Percentiles rank a stretch among this genome's conserved stretches.
Evolutionary conservation across 768 basidiomycete species (phyloP).

Genomic region (Amanita polypyramis): DNA sequence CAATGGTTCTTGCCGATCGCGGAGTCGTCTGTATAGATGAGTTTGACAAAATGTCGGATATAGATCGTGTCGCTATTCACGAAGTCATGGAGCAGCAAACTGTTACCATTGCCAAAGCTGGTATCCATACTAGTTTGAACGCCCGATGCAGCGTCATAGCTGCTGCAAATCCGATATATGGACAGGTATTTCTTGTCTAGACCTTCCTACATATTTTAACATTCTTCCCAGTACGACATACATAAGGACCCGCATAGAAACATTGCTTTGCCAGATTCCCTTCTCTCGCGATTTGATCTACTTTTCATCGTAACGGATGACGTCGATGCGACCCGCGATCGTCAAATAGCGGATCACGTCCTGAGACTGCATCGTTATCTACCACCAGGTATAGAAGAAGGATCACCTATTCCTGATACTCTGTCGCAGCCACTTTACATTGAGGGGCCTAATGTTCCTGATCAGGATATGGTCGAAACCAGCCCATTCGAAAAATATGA

Average conservation of each 20-base stretch:
- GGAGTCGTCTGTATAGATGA: constrained; percentile 99
- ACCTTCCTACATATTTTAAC: constrained; percentile 7
- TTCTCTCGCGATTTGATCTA: constrained; percentile 96
- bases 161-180: constrained; percentile 98
- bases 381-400: constrained; percentile 93
- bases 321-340: constrained; percentile 89
- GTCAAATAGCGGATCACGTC: constrained; percentile 94
- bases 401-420: constrained; percentile 81
- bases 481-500: constrained; percentile 95
- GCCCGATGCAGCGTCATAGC: constrained; percentile 97
- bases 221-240: constrained; percentile 74
- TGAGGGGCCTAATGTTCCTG: constrained; percentile 57
- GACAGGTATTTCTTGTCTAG: constrained; percentile 46
- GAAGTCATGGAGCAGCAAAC: constrained; percentile 99
- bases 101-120: constrained; percentile 98
- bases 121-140: constrained; percentile 96
- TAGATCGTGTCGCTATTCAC: constrained; percentile 98
- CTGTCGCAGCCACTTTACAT: constrained; percentile 82
- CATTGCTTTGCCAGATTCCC: constrained; percentile 94
- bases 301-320: constrained; percentile 98
- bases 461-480: constrained; percentile 48
- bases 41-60: constrained; percentile 99
- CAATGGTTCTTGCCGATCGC: constrained; percentile 98
- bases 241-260: constrained; percentile 99
- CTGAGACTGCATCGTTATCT: constrained; percentile 95